Base-by-base conservation (phyloP, 768 basidiomycete genomes). In the Lactarius quietus region DNA sequence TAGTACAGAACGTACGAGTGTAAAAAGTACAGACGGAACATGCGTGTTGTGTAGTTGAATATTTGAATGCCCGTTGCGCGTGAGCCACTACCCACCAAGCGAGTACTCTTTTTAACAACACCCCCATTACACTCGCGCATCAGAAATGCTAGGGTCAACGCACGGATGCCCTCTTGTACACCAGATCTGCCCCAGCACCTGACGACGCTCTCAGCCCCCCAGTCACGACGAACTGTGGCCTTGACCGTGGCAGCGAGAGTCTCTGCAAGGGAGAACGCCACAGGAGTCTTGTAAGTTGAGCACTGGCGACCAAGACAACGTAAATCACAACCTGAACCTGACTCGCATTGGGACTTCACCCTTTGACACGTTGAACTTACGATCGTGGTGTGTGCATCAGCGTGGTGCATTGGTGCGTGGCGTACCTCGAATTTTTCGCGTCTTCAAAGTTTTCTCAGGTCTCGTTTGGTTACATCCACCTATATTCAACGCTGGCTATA, bases 231-330 rank as follows among this genome's bases (percentile, higher is more conserved):
- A 83, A 84, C 43, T n/a, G n/a, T n/a, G n/a, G n/a, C n/a, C n/a
- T n/a, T n/a, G n/a, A n/a, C n/a, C 85, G 87, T 3, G 90, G 90
- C 2, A 90, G 90, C 6, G 89, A 90, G 10, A 90, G 92, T 74
- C 79, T 83, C 63, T 80, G 74, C 62, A 90, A 90, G 20, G 84
- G 2, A 83, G 85, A 63, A 89, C 90, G 4, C 90, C 92, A 70
- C 89, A 92, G 73, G 90, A 91, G 73, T 86, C 85, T 43, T 33
- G 33, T n/a, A 86, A 90, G 66, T 79, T 92, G 17, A 72, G 90
- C 58, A 89, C 87, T 5, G 33, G 39, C 39, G 18, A 17, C 15
- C 4, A 84, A 85, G 62, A 80, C 89, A 4, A 89, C 88, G 1
- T 90, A 91, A 7, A 90, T 91, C 66, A 88, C 89, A 9, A 81